Base-by-base conservation (phyloP, 1,139 yeast genomes). In the Zygosaccharomyces sapae region DNA sequence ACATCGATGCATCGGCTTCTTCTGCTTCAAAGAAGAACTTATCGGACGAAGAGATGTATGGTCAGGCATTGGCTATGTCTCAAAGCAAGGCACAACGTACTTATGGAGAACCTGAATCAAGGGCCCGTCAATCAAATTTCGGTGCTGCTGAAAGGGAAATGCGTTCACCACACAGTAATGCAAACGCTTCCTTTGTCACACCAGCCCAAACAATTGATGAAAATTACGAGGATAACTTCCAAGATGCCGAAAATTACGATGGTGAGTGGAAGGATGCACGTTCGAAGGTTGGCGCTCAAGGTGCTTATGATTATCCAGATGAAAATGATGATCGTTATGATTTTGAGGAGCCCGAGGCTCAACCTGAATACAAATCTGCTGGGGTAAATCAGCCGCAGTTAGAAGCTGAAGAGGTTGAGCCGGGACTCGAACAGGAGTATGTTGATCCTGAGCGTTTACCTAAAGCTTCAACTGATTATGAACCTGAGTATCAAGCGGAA, bases 31-130 rank as follows among this genome's bases (percentile, higher is more conserved):
- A 42, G 16, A 39, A 33, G 12, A 27, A 31, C 29, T 31, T 41
- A 4, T 46, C 51, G n/a, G 49, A 55, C 6, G 50, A 54, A 18
- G 61, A 56, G 39, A 55, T 57, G 58, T 57, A 56, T 43, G 53
- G 49, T 1, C 48, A 49, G 27, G 62, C 62, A 2, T 33, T 53
- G 33, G 51, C 52, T 25, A 46, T 53, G 13, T 60, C 62, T 13
- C 52, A 49, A 29, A 38, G 34, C 24, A 49, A 42, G 43, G 45
- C 29, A 41, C 41, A 25, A 19, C 38, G 22, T 41, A 46, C 25
- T 27, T 29, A 33, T 43, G 35, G 24, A 31, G 37, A 35, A 38
- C 19, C 31, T 9, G 33, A 37, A 19, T 9, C 19, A 16, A 18
- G 24, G 20, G 24, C 40, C 6, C 31, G 24, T 19, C 40, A 30